Percentiles rank a stretch among this genome's conserved stretches.
Evolutionary conservation across 768 basidiomycete species (phyloP).

Genomic region (Termitomyces sp.): DNA sequence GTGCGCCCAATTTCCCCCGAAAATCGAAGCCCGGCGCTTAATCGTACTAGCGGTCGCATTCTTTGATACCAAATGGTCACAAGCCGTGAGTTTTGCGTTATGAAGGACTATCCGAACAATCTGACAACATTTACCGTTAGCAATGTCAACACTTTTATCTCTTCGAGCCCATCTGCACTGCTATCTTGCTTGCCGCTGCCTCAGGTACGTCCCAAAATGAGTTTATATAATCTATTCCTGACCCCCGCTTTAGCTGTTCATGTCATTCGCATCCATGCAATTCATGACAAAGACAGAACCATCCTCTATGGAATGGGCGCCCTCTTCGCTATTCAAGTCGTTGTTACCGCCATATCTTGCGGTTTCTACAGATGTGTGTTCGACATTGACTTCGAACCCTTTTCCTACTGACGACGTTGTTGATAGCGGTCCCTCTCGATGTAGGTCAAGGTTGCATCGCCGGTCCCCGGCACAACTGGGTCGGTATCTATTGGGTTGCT

Average conservation of each 20-base stretch:
- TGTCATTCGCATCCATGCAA: constrained; percentile 75
- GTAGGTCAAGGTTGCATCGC: constrained; percentile 84
- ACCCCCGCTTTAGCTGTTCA: constrained; percentile 46
- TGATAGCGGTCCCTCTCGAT: constrained; percentile 62
- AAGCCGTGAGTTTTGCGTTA: constrained; percentile 33
- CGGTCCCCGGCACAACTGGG: constrained; percentile 77
- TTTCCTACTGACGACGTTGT: constrained; percentile 2
- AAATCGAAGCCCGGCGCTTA: constrained; percentile 2
- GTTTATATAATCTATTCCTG: not conserved
- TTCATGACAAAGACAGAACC: constrained; percentile 61
- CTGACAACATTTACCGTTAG: constrained; percentile 25
- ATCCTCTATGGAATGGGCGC: constrained; percentile 53
- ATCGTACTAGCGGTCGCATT: constrained; percentile 66
- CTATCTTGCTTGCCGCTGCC: constrained; percentile 70
- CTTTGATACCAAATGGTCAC: constrained; percentile 71
- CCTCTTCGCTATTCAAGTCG: constrained; percentile 65
- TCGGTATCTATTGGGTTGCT: constrained; percentile 82
- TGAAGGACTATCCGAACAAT: not conserved
- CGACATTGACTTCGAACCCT: not conserved
- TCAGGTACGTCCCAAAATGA: constrained; percentile 40
- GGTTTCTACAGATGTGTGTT: constrained; percentile 73
- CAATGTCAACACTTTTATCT: constrained; percentile 70
- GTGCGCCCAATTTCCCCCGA: constrained; percentile 28
- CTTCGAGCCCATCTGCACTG: constrained; percentile 85
- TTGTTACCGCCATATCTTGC: constrained; percentile 70